A percentile compares a stretch with the other conserved stretches of the same genome.
Evolutionary conservation across 345 rosid species (phyloP).

Genomic region (Rhizophora mangle): DNA sequence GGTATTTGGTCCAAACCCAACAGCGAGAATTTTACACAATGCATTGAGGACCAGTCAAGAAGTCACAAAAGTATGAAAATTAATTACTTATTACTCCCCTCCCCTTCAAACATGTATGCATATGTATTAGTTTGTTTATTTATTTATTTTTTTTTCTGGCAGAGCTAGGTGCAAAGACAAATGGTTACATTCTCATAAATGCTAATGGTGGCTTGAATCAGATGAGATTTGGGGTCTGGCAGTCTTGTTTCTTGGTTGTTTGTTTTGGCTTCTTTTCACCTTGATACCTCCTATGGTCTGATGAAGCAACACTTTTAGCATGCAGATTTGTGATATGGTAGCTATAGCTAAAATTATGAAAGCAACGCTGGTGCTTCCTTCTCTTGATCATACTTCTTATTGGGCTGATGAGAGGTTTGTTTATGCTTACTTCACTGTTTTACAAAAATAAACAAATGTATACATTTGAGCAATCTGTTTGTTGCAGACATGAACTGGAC

Average conservation of each 20-base stretch:
- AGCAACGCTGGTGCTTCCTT: slow-evolving; percentile 90
- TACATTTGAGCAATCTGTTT: not conserved
- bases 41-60: slow-evolving; percentile 53
- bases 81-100: not conserved
- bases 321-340: slow-evolving; percentile 98
- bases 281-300: slow-evolving; percentile 23
- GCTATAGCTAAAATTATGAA: slow-evolving; percentile 87
- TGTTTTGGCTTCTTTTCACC: slow-evolving; percentile 10
- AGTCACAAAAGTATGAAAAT: slow-evolving; percentile 58
- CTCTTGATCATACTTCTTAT: slow-evolving; percentile 83
- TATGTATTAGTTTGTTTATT: not conserved
- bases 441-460: not conserved
- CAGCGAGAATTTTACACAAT: slow-evolving; percentile 72
- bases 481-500: not conserved
- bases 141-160: slow-evolving; percentile 21
- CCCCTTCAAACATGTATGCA: not conserved
- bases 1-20: slow-evolving; percentile 83
- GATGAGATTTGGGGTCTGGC: slow-evolving; percentile 99
- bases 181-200: slow-evolving; percentile 80
- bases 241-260: slow-evolving; percentile 36
- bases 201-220: slow-evolving; percentile 98
- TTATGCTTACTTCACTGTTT: not conserved
- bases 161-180: slow-evolving; percentile 67
- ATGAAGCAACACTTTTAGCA: slow-evolving; percentile 51
- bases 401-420: slow-evolving; percentile 88